These are phyloP conservation scores for Calonectria ilicicola DNA, from an alignment of 2,329 filamentous ascomycete species.

Conservation along the genomic window DNA sequence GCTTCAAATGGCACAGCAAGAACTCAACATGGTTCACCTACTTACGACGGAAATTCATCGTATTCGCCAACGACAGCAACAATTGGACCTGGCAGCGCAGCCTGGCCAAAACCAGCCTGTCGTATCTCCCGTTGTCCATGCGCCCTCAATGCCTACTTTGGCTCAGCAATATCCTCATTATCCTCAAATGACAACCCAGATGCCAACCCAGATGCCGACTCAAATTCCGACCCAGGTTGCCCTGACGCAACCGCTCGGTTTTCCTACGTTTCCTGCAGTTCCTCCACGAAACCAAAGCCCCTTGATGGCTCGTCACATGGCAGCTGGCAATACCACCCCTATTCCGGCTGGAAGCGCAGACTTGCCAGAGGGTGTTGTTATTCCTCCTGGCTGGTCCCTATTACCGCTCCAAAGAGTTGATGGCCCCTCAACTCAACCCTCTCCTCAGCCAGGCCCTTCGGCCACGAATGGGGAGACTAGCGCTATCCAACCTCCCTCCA, in stretches of 20 bases:
- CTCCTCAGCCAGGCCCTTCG: constrained; percentile 37
- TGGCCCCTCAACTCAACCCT: constrained; percentile 43
- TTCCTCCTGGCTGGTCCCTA: constrained; percentile 74
- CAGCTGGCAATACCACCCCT: constrained; percentile 57
- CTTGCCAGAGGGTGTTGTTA: constrained; percentile 71
- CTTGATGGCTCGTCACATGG: constrained; percentile 61
- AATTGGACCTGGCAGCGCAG: constrained; percentile 42
- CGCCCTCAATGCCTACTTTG: constrained; percentile 23
- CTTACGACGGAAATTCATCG: constrained; percentile 76
- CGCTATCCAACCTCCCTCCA: constrained; percentile 21
- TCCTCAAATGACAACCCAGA: constrained; percentile 28
- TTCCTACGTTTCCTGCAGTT: constrained; percentile 38
- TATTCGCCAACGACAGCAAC: constrained; percentile 66
- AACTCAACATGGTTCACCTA: constrained; percentile 75
- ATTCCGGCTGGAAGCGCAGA: constrained; percentile 72
- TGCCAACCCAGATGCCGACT: constrained; percentile 29
- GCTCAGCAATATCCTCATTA: constrained; percentile 26
- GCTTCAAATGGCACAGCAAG: constrained; percentile 73
- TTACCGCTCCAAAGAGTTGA: constrained; percentile 70
- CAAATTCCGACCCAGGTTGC: constrained; percentile 32
- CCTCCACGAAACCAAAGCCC: constrained; percentile 55
- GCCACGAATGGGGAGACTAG: constrained; percentile 29
- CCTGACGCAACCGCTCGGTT: constrained; percentile 31
- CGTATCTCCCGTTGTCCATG: constrained; percentile 21
- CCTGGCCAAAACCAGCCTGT: constrained; percentile 28